Base-by-base conservation (phyloP, 495 filamentous ascomycete genomes). In the Trichoderma asperelloides region DNA sequence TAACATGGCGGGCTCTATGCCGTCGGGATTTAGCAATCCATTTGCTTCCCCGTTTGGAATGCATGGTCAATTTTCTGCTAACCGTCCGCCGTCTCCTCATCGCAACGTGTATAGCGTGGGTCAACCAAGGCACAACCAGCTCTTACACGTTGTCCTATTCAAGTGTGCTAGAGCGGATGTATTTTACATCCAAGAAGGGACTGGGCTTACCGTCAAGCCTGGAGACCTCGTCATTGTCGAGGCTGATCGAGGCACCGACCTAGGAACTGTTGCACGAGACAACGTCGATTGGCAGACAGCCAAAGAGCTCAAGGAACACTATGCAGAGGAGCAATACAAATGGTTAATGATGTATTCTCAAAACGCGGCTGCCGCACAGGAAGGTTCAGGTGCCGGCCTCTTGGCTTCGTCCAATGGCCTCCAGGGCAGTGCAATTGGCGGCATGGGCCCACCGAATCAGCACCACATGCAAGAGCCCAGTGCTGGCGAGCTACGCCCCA, bases 301-400 rank as follows among this genome's bases (percentile, higher is more conserved):
- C 0, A 92, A 94, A 69, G 88, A 94, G 57, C 77, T 92, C 70
- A 96, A 96, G 74, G 91, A 96, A 66, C 86, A 91, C 65, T 95
- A 91, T 71, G 89, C 89, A 21, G 89, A 96, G 74, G 92, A 97
- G 71, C 95, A 98, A 71, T 96, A 96, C 76, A 90, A 89, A 70
- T 97, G 93, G 89, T 84, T 98, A 40, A 96, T 97, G 90, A 92
- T 97, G 87, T 98, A 96, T 75, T 96, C 92, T 13, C 88, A 88
- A 69, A 90, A 91, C 68, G 87, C 87, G 0, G 83, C 85, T 28
- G 83, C 81, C 64, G 85, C 84, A 43, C 78, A 85, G 41, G 84
- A 85, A 49, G 83, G 84, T 18, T 72, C 71, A 6, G 76, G 76
- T 40, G 80, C 84, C 67, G 83, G 82, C 49, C 76, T 82, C 68